Base-by-base conservation (phyloP, 495 filamentous ascomycete species). In the Parmelia sp. region DNA sequence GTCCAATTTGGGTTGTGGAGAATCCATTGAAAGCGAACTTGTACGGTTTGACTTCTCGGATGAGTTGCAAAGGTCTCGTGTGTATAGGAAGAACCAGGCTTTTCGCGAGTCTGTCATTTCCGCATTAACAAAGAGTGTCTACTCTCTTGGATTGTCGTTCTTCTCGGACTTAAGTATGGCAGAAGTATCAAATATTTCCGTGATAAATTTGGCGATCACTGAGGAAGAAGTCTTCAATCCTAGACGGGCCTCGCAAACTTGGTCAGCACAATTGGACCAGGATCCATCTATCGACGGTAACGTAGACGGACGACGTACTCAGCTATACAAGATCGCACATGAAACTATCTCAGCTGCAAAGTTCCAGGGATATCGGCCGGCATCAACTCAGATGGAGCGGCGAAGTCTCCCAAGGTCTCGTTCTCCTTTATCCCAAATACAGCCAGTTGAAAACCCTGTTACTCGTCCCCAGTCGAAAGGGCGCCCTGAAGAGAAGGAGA, bases 171-270 rank as follows among this genome's bases (percentile, higher is more conserved):
- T 68, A 21, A 68, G 66, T 44, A 39, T 59, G 40, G 56, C 66
- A 17, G 56, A 64, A 57, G 56, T 68, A 23, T 68, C 66, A 19
- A 65, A 60, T 45, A 64, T 68, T 44, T 68, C 66, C 4, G 66
- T 64, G 21, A 35, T 68, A 8, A 45, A 61, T 25, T 23, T 68
- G 29, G 29, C 57, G 1, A 49, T 68, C 27, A 55, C 44, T 8
- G 47, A 51, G 21, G 27, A 56, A 4, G 66, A 68, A 35, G 35
- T 61, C 29, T 57, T 23, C 42, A 65, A 57, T 37, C 35, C 64
- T 19, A 5, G 23, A 12, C 64, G 64, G 21, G 25, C 55, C 19
- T 55, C 35, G 23, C 64, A 61, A 27, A 65, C 64, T 14, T 65
- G 64, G 64, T 61, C 57, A 51, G 23, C 47, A 5, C 23, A 51